A percentile compares a stretch with the other conserved stretches of the same genome.
phyloP scores from a whole-genome alignment of 2,329 filamentous ascomycete genomes.

The Hypoxylon sp. region DNA sequence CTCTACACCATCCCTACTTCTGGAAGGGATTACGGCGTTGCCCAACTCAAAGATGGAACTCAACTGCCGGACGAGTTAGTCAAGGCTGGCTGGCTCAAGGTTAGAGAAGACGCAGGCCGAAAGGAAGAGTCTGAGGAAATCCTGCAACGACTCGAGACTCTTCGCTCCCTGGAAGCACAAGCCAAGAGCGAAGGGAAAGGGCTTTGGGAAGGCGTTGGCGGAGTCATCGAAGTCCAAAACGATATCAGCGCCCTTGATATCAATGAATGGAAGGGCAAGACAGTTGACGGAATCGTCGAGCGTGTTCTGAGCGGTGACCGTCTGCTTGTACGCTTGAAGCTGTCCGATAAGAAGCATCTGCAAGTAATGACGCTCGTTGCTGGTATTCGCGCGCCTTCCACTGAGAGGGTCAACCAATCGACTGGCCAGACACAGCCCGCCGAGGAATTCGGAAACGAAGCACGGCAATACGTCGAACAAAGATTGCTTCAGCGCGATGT shows the following conservation, averaged over 20 bases:
- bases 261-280: constrained; percentile 86
- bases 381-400: constrained; percentile 90
- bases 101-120: constrained; percentile 92
- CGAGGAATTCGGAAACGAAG: constrained; percentile 91
- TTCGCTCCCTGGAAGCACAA: constrained; percentile 81
- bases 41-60: constrained; percentile 81
- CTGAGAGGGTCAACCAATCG: constrained; percentile 83
- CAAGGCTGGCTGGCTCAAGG: constrained; percentile 90
- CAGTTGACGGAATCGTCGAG: constrained; percentile 89
- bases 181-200: constrained; percentile 86
- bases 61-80: constrained; percentile 86
- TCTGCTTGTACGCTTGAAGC: constrained; percentile 83
- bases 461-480: constrained; percentile 87
- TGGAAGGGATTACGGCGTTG: constrained; percentile 89
- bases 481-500: constrained; percentile 89
- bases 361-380: constrained; percentile 92
- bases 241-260: constrained; percentile 86
- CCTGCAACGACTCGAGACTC: constrained; percentile 78
- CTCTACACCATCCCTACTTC: constrained; percentile 89
- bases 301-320: constrained; percentile 93
- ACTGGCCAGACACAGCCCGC: constrained; percentile 86
- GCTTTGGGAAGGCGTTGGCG: constrained; percentile 78
- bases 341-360: constrained; percentile 86
- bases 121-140: constrained; percentile 89
- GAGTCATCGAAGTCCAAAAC: constrained; percentile 82